Conservation (phyloP, 352 stramenopile genomes). For the Phytophthora aleatoria region DNA sequence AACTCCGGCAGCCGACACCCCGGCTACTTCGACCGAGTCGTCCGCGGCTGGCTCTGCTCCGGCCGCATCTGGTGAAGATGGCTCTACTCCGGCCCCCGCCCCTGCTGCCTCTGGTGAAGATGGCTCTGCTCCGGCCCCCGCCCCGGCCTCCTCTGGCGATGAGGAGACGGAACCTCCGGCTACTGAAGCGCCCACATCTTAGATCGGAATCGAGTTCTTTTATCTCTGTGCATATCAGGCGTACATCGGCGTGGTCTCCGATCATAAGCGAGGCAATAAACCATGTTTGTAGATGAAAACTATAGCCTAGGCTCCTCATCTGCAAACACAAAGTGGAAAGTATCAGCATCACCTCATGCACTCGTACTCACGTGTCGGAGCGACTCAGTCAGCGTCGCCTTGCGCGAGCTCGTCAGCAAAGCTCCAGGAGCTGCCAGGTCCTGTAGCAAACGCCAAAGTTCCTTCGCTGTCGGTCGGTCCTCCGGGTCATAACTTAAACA, state of each 20-base stretch:
- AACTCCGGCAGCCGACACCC: neutral
- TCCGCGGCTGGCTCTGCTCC: slow-evolving; percentile 8
- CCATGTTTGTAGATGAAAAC: slow-evolving; percentile 35
- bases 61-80: neutral
- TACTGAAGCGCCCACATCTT: slow-evolving; percentile 19
- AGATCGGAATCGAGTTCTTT: slow-evolving; percentile 32
- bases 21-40: slow-evolving; percentile 14
- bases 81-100: neutral
- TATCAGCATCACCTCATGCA: slow-evolving; percentile 4
- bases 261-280: slow-evolving; percentile 39
- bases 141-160: neutral
- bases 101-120: neutral
- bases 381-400: slow-evolving; percentile 30
- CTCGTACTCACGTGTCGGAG: slow-evolving; percentile 29
- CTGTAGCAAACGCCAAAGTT: slow-evolving; percentile 44
- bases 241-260: slow-evolving; percentile 32
- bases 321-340: no score
- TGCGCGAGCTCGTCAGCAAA: slow-evolving; percentile 25
- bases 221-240: slow-evolving; percentile 39
- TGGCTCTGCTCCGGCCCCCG: neutral
- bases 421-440: slow-evolving; percentile 23
- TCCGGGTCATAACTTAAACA: slow-evolving; percentile 53
- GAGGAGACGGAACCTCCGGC: neutral
- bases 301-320: neutral
- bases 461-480: slow-evolving; percentile 55